These are phyloP conservation scores for Angophora floribunda DNA, from an alignment of 345 rosid species.

Conservation along the genomic window DNA sequence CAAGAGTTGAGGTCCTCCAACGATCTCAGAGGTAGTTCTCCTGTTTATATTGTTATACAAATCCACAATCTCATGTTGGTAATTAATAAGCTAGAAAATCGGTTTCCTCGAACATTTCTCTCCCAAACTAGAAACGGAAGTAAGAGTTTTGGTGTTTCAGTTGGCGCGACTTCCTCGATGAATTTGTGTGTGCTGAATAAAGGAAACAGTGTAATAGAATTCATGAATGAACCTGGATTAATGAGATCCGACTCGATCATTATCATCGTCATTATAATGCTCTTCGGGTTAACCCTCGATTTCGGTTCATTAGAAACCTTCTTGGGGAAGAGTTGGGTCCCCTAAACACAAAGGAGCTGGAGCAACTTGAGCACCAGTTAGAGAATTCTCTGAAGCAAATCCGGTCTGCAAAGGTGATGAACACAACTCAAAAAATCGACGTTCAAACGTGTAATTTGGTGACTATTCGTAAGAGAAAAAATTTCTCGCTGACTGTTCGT, in stretches of 20 bases:
- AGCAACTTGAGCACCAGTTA: constrained; percentile 70
- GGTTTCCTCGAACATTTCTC: background rate
- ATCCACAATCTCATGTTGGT: background rate
- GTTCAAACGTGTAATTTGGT: background rate
- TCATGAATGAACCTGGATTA: background rate
- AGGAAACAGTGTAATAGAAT: background rate
- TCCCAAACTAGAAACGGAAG: background rate
- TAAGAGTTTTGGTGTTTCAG: background rate
- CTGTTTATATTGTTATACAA: background rate
- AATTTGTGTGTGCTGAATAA: background rate
- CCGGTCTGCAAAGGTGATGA: constrained; percentile 61
- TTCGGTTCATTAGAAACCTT: constrained; percentile 38
- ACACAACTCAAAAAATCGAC: background rate
- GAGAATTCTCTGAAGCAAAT: constrained; percentile 69
- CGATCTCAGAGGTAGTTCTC: constrained; percentile 34
- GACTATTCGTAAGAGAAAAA: background rate
- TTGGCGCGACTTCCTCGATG: background rate
- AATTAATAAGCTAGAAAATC: background rate
- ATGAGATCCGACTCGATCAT: background rate
- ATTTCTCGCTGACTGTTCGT: background rate
- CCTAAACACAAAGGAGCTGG: constrained; percentile 55
- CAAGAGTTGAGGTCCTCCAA: constrained; percentile 41
- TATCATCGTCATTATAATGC: background rate
- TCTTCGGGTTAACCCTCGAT: background rate
- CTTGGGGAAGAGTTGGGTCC: constrained; percentile 80